Evolutionary conservation across 1,139 yeast species (phyloP).

Genomic region (Hanseniaspora uvarum): DNA sequence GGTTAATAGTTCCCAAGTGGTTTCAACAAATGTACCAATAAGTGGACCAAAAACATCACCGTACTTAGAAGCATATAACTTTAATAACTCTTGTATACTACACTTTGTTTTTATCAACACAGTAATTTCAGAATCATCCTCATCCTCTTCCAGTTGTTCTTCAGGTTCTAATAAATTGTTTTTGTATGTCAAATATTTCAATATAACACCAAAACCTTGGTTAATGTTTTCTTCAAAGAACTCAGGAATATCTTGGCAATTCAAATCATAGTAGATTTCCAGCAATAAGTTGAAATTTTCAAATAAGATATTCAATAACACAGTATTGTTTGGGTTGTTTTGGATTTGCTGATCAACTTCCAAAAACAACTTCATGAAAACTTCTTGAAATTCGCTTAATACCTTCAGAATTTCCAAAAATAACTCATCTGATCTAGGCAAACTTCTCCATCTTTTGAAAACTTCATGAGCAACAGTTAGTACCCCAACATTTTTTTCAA

Average conservation of each 20-base stretch:
- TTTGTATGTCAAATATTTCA: slow-evolving; percentile 60
- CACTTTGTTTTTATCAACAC: slow-evolving; percentile 66
- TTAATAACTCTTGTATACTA: slow-evolving; percentile 72
- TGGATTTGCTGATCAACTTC: slow-evolving; percentile 59
- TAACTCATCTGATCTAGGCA: slow-evolving; percentile 81
- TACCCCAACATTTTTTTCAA: slow-evolving; percentile 73
- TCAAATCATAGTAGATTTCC: slow-evolving; percentile 82
- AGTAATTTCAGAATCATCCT: slow-evolving; percentile 62
- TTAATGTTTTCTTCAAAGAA: slow-evolving; percentile 86
- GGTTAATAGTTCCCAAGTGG: slow-evolving; percentile 71
- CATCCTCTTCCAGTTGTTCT: slow-evolving; percentile 31
- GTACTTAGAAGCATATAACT: slow-evolving; percentile 78
- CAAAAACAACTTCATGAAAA: slow-evolving; percentile 59
- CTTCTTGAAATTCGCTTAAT: slow-evolving; percentile 70
- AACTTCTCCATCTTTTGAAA: slow-evolving; percentile 92
- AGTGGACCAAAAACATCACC: slow-evolving; percentile 78
- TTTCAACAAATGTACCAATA: slow-evolving; percentile 67
- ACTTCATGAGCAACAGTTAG: slow-evolving; percentile 88
- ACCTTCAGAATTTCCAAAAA: slow-evolving; percentile 82
- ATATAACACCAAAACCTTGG: slow-evolving; percentile 68
- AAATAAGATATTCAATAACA: slow-evolving; percentile 45
- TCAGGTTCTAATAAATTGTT: slow-evolving; percentile 40
- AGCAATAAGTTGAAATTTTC: slow-evolving; percentile 63
- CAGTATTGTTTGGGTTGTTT: slow-evolving; percentile 37
- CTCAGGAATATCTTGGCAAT: slow-evolving; percentile 96